These are phyloP conservation scores for Neonectria coccinea DNA, from an alignment of 2,329 filamentous ascomycete species.

Conservation along the genomic window DNA sequence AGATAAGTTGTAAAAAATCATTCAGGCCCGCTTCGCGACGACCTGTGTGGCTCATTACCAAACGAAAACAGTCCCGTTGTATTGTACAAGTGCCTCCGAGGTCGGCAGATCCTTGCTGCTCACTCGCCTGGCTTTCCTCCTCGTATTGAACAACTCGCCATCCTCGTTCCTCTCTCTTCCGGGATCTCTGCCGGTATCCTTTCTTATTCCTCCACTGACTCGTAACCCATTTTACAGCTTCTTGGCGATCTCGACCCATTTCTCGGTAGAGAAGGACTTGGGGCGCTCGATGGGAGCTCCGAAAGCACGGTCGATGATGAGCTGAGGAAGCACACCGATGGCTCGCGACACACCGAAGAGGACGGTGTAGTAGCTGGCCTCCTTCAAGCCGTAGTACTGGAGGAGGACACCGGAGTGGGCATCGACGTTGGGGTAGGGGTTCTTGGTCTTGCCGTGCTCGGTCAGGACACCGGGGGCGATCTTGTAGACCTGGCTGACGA, in stretches of 20 bases:
- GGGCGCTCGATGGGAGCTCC: constrained; percentile 98
- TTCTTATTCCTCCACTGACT: constrained; percentile 22
- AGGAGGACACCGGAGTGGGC: constrained; percentile 99
- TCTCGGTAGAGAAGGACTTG: constrained; percentile 98
- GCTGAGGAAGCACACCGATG: constrained; percentile 97
- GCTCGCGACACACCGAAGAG: constrained; percentile 99
- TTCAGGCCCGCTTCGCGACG: constrained; percentile 40
- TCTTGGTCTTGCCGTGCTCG: constrained; percentile 99
- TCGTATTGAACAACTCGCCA: constrained; percentile 33
- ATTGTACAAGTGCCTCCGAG: constrained; percentile 46
- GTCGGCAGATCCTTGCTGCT: constrained; percentile 39
- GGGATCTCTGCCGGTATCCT: constrained; percentile 13
- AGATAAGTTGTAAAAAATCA: constrained; percentile 41
- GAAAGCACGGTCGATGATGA: constrained; percentile 98
- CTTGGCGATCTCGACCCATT: constrained; percentile 93
- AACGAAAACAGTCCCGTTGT: constrained; percentile 46
- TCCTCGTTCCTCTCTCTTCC: constrained; percentile 25
- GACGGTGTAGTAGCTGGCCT: constrained; percentile 99
- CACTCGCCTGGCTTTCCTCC: constrained; percentile 34
- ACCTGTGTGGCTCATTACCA: constrained; percentile 44
- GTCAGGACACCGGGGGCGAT: constrained; percentile 97
- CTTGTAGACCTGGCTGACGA: constrained; percentile 99
- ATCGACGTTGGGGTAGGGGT: constrained; percentile 99
- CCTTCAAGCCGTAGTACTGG: constrained; percentile 98
- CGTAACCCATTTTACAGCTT: constrained; percentile 75